phyloP scores from a whole-genome alignment of 2,329 filamentous ascomycete genomes.

The Penicillium sp. region DNA sequence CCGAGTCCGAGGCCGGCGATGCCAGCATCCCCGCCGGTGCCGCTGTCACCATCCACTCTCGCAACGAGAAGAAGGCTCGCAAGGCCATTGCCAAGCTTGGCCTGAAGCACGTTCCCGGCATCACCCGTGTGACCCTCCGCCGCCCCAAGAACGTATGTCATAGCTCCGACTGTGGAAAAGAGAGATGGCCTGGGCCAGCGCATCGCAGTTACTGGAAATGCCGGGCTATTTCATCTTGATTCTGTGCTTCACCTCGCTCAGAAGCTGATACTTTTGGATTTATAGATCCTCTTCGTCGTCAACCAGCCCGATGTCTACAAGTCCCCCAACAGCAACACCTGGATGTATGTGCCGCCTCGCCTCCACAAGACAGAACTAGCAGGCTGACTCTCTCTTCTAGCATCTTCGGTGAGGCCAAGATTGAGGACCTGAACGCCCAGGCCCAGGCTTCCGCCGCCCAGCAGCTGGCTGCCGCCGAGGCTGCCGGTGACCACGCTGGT shows the following conservation, averaged over 20 bases:
- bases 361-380: too few relatives aligned
- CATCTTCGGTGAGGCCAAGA: conserved; percentile 99
- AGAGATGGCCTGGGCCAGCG: not conserved
- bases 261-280: conserved; percentile 17
- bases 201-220: not conserved
- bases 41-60: conserved; percentile 87
- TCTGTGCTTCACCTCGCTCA: not conserved
- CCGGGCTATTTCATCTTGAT: not conserved
- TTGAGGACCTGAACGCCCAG: conserved; percentile 98
- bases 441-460: conserved; percentile 93
- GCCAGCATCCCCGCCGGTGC: conserved; percentile 75
- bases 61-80: conserved; percentile 99
- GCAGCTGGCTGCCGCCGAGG: conserved; percentile 78
- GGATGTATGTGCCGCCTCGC: conserved; percentile 75
- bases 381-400: conserved; percentile 51
- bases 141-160: conserved; percentile 95
- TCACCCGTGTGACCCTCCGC: conserved; percentile 95
- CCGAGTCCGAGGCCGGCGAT: conserved; percentile 49
- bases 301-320: conserved; percentile 99
- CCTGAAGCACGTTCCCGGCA: conserved; percentile 90
- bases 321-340: conserved; percentile 98
- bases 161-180: conserved; percentile 10
- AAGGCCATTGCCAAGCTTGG: conserved; percentile 99
- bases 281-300: conserved; percentile 96
- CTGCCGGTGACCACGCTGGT: conserved; percentile 55